Base-by-base conservation (phyloP, 352 stramenopile species). In the Globisporangium cystogenes region DNA sequence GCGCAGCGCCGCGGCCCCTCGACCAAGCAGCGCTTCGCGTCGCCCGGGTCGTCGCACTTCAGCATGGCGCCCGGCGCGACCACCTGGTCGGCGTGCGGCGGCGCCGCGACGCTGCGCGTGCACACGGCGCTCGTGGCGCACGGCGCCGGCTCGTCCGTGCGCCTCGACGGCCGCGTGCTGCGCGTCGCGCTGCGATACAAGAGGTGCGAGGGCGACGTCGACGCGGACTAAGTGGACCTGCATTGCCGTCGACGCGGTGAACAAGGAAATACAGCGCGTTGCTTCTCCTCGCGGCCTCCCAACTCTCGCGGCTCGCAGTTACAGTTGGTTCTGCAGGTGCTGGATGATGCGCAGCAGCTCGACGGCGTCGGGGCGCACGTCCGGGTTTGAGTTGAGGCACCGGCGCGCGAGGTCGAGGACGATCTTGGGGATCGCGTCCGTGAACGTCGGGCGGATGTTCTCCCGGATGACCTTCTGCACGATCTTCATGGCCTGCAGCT, bases 401-500 rank as follows among this genome's bases (percentile, higher is more conserved):
- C 76, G 74, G 26, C 60, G 63, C 10, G 76, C 79, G 20, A 94
- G 58, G 37, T 86, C 72, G 26, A 72, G 68, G 12, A 94, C 77
- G 7, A 73, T 64, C 26, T 49, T 27, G n/a, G 83, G 83, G 33
- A 76, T 86, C 7, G 67, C 63, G 0, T 56, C 27, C 18, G 67
- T 71, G 44, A 94, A 86, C 44, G 80, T 76, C 33, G 81, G 81
- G n/a, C 78, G 75, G 45, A 91, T 43, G 29, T 76, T 72, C 35
- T 85, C 65, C 57, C 74, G 64, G 54, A 89, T 87, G 51, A 94
- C 83, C 66, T 88, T 82, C 57, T 92, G 75, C 50, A 91, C 76
- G 48, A 94, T 86, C 64, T 90, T 89, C 77, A 91, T 92, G 16
- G 74, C 74, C 55, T 90, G 79, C 42, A 92, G 60, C 53, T 89